These are phyloP conservation scores for Penstemon newberryi DNA, from an alignment of 257 asterid species.

Conservation along the genomic window DNA sequence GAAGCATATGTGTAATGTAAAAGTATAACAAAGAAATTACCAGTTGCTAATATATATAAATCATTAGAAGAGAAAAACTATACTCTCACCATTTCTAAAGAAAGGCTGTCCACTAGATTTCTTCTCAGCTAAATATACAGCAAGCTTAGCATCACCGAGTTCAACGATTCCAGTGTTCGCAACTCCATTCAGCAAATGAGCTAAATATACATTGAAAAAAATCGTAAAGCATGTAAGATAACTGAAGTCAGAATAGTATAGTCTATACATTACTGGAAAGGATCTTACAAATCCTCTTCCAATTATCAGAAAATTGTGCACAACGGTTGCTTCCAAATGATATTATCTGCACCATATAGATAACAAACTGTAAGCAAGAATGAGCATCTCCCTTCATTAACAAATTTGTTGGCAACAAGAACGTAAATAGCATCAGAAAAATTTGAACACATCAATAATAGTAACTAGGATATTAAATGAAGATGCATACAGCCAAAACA, in stretches of 20 bases:
- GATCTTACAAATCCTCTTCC: constrained; percentile 79
- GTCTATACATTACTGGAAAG: constrained; percentile 15
- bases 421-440: constrained; percentile 10
- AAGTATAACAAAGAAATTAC: not conserved
- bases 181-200: constrained; percentile 70
- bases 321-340: constrained; percentile 74
- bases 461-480: constrained; percentile 1
- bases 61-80: constrained; percentile 13
- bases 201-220: constrained; percentile 40
- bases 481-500: constrained; percentile 2
- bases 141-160: constrained; percentile 76
- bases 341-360: constrained; percentile 52
- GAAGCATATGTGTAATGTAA: too few species aligned
- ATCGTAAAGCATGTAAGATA: constrained; percentile 14
- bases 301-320: constrained; percentile 59
- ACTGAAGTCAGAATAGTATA: constrained; percentile 17
- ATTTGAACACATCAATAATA: constrained; percentile 12
- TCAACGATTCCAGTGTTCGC: constrained; percentile 81
- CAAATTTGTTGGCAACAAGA: constrained; percentile 15
- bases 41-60: too few species aligned
- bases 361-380: constrained; percentile 23
- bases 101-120: constrained; percentile 75
- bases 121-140: constrained; percentile 75
- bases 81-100: constrained; percentile 71
- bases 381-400: not conserved